These are phyloP conservation scores for Bacidia gigantensis DNA, from an alignment of 495 filamentous ascomycete genomes.

Conservation along the genomic window DNA sequence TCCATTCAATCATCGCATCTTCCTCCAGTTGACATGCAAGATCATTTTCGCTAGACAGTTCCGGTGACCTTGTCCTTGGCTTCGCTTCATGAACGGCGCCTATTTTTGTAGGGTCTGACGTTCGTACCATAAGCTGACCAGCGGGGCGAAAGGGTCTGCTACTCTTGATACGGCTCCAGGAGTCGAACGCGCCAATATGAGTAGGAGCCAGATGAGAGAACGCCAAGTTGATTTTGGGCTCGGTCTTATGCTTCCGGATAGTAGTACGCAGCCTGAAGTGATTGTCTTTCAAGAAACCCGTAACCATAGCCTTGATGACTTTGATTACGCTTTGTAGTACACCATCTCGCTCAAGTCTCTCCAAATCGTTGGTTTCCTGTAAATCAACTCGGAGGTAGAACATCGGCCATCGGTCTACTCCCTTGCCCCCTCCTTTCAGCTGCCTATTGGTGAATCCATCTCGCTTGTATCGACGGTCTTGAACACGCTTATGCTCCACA, in stretches of 20 bases:
- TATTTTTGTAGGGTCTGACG: background rate
- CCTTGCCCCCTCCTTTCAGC: slow-evolving; percentile 44
- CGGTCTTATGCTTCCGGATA: slow-evolving; percentile 13
- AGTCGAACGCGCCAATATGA: slow-evolving; percentile 30
- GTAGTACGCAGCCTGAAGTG: slow-evolving; percentile 40
- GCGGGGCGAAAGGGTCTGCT: slow-evolving; percentile 17
- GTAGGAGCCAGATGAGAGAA: slow-evolving; percentile 1
- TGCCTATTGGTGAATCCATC: slow-evolving; percentile 43
- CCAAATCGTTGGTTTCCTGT: slow-evolving; percentile 6
- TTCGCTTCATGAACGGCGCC: too few species aligned
- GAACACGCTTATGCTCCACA: slow-evolving; percentile 24
- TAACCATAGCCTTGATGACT: slow-evolving; percentile 47
- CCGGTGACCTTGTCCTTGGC: too few species aligned
- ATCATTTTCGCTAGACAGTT: too few species aligned
- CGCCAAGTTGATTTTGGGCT: slow-evolving; percentile 20
- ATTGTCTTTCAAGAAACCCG: slow-evolving; percentile 55
- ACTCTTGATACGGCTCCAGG: slow-evolving; percentile 58
- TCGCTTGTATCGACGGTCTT: slow-evolving; percentile 28
- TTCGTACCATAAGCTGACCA: background rate
- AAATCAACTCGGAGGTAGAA: slow-evolving; percentile 66
- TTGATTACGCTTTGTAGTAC: slow-evolving; percentile 40
- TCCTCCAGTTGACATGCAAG: too few species aligned
- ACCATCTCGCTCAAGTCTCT: slow-evolving; percentile 28
- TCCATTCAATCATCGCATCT: slow-evolving; percentile 44
- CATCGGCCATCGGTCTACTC: slow-evolving; percentile 78